Base-by-base conservation (phyloP, 768 basidiomycete genomes). In the Chalciporus pseudorubinellus region DNA sequence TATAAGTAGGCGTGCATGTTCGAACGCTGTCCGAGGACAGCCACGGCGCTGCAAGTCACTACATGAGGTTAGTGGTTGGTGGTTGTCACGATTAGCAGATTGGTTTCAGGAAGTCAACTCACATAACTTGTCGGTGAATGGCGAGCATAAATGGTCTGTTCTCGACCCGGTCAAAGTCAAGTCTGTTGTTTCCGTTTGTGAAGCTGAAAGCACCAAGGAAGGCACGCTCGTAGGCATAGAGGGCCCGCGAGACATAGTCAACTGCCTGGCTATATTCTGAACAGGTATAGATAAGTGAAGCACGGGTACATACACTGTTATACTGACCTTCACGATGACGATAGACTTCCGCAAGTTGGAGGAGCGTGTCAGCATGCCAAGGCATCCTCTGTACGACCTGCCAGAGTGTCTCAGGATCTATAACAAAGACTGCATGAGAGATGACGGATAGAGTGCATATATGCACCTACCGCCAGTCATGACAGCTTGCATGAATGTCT, bases 61-160 rank as follows among this genome's bases (percentile, higher is more conserved):
- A 57, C 13, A 28, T 6, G 16, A 10, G n/a, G 7, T 62, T 20
- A 48, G 41, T 46, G 9, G 31, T 33, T 18, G 33, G 41, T 46
- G 9, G 31, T 33, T 18, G 33, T 20, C 22, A 31, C 33, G 12
- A 53, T 31, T 9, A 8, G 14, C 8, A 14, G 24, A 21, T 7
- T 20, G 22, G 51, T 8, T 51, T 33, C 13, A 31, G 38, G 20
- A 24, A n/a, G 12, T 31, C 18, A 29, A 52, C 87, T 55, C 67
- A 93, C 88, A 83, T 80, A 2, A 94, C 78, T 61, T 91, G 86
- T 50, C 93, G 78, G 59, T 93, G 90, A 2, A 97, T 55, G 1
- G 90, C 93, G 7, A 95, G 80, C 72, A 88, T 98, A 69, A 99
- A 90, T 0, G 92, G 90, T 36, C 95, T 77, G 59, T 95, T 98